phyloP scores from a whole-genome alignment of 1,284 basidiomycete species.

The Tilletia setariae region DNA sequence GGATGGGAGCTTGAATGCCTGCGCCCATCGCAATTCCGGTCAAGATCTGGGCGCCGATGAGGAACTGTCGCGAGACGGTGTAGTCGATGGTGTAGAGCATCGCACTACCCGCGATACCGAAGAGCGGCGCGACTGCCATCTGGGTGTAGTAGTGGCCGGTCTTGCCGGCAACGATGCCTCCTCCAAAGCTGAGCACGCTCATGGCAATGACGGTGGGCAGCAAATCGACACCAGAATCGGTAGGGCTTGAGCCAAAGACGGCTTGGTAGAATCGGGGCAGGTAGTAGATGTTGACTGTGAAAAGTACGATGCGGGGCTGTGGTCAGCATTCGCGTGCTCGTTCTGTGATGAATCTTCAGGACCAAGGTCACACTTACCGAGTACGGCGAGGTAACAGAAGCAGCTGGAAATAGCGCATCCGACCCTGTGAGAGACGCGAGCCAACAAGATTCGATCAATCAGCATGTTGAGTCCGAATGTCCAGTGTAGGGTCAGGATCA shows the following conservation, averaged over 20 bases:
- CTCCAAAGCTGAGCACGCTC: not conserved
- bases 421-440: no score
- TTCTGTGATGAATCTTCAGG: no score
- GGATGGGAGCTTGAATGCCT: slow-evolving; percentile 5
- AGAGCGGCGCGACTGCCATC: slow-evolving; percentile 6
- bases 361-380: no score
- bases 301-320: no score
- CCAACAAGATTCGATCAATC: no score
- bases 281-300: slow-evolving; percentile 12
- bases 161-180: slow-evolving; percentile 5
- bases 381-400: slow-evolving; percentile 2
- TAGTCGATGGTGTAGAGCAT: slow-evolving; percentile 3
- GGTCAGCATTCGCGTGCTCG: no score
- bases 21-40: slow-evolving; percentile 7
- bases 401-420: not conserved
- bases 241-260: not conserved
- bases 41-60: slow-evolving; percentile 9
- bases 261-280: slow-evolving; percentile 10
- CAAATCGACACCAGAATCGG: not conserved
- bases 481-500: no score
- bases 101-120: not conserved
- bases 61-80: not conserved
- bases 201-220: not conserved
- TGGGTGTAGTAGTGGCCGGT: slow-evolving; percentile 13
- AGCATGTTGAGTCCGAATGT: no score